Base-by-base conservation (phyloP, 2,329 filamentous ascomycete genomes). In the Calonectria henricotiae region DNA sequence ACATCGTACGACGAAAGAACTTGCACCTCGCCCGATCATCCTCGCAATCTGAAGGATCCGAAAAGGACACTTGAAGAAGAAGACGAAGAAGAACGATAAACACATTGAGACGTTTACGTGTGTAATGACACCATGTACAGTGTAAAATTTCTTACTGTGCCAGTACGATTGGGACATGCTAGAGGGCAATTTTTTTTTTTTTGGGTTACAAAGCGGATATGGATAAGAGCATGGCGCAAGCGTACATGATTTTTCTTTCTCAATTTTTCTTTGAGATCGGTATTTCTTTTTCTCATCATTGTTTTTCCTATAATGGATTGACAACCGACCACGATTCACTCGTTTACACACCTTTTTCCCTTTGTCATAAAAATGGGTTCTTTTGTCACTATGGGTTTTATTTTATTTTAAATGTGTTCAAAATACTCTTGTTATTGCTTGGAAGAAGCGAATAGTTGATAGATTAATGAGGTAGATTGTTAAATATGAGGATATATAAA, bases 1-100 rank as follows among this genome's bases (percentile, higher is more conserved):
- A 70, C 23, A 70, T 72, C 35, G 71, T 72, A 12, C 51, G 65
- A 15, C 61, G 71, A 39, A 63, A 66, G 23, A 72, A 72, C 30
- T 43, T 72, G 9, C 71, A 70, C 32, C 65, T 70, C 17, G 11
- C 62, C 4, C 23, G 71, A 12, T 72, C 71, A n/a, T 54, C 68
- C n/a, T 72, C 71, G 2, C 51, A 63, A 43, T 72, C 68, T 30
- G 69, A 71, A 32, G 69, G 69, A 4, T 71, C 69, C 7, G 68
- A 65, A 5, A 65, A 62, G 23, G 69, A 71, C 25, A 39, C 55
- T 41, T 20, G 39, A 25, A 39, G 15, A 51, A 23, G 25, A 30
- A 49, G 12, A 47, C 23, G 30, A 54, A 54, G 9, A 27, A 4
- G 30, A 32, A 35, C 17, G 8, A 55, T 9, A 25, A 58, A 58